These are phyloP conservation scores for Intubia oerlemansii DNA, from an alignment of 2,329 filamentous ascomycete species.

Conservation along the genomic window DNA sequence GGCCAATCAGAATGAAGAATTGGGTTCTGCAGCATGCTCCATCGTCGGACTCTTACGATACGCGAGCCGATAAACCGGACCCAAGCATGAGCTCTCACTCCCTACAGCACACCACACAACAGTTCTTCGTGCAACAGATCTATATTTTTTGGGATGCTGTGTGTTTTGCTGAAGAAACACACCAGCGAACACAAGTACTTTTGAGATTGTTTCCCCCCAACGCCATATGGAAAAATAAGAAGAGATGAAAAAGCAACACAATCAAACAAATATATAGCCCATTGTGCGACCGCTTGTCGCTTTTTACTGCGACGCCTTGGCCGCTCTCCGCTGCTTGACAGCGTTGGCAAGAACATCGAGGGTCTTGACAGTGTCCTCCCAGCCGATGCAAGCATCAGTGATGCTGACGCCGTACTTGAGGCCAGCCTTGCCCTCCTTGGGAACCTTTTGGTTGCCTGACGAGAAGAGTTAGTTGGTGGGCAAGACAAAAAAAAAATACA, in stretches of 20 bases:
- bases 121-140: no score
- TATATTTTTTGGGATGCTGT: no score
- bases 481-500: not conserved
- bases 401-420: conserved; percentile 91
- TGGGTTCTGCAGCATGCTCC: no score
- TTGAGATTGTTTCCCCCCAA: no score
- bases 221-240: no score
- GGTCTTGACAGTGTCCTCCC: conserved; percentile 70
- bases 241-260: not conserved
- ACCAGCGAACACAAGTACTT: no score
- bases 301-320: not conserved
- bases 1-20: no score
- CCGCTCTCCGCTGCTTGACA: conserved; percentile 58
- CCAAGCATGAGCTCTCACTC: no score
- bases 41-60: no score
- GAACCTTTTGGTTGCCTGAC: conserved; percentile 71
- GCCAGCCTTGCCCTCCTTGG: conserved; percentile 61
- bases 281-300: conserved; percentile 14
- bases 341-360: conserved; percentile 61
- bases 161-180: no score
- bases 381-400: conserved; percentile 90
- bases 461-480: not conserved
- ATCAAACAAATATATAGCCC: not conserved
- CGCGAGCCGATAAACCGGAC: no score
- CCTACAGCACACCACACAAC: no score